Conservation (phyloP, 1,284 basidiomycete genomes). For the Ganoderma boninense region DNA sequence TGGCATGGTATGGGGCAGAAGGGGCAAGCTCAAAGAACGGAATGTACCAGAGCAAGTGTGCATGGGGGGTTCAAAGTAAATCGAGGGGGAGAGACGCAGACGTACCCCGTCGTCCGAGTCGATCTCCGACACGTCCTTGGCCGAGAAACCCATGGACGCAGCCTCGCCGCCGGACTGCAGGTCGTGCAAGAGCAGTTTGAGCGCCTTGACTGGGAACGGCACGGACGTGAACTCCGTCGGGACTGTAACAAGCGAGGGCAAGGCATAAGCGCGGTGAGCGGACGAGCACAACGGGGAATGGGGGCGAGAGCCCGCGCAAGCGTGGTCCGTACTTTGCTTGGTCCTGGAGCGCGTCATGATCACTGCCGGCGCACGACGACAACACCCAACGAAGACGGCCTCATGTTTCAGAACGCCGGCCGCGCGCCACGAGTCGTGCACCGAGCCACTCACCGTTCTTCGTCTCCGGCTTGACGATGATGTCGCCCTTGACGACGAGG, state of each 20-base stretch:
- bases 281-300: slow-evolving; percentile 5
- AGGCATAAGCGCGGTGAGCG: neutral
- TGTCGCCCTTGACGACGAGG: slow-evolving; percentile 90
- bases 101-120: slow-evolving; percentile 84
- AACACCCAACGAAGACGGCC: no score
- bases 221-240: slow-evolving; percentile 89
- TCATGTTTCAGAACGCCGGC: slow-evolving; percentile 23
- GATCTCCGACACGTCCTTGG: slow-evolving; percentile 53
- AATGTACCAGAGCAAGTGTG: no score
- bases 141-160: slow-evolving; percentile 62
- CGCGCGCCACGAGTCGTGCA: slow-evolving; percentile 9
- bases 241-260: slow-evolving; percentile 50
- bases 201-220: slow-evolving; percentile 89
- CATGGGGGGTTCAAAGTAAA: neutral
- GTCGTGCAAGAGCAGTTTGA: slow-evolving; percentile 91
- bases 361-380: no score
- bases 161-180: slow-evolving; percentile 78
- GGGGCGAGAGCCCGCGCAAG: slow-evolving; percentile 7
- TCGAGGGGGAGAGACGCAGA: slow-evolving; percentile 22
- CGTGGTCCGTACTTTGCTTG: slow-evolving; percentile 73
- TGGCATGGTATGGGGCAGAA: neutral
- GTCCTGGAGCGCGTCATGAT: slow-evolving; percentile 97
- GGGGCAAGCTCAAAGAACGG: neutral
- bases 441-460: slow-evolving; percentile 70
- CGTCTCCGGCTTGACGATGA: slow-evolving; percentile 84